These are phyloP conservation scores for Anastatica hierochuntica DNA, from an alignment of 345 rosid species.

Conservation along the genomic window DNA sequence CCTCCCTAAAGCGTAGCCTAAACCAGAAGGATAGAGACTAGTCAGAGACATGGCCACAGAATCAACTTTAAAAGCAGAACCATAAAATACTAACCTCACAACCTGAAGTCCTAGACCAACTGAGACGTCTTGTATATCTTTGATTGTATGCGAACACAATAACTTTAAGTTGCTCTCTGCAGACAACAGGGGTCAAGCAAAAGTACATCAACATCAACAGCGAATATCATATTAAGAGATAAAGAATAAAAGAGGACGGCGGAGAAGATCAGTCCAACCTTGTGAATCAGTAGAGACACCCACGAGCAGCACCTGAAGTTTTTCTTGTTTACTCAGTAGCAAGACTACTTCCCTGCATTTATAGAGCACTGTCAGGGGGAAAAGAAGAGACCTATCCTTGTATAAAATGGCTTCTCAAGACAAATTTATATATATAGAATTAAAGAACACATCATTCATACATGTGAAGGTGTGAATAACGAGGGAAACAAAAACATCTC, in stretches of 20 bases:
- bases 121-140: constrained; percentile 59
- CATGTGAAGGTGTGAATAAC: neutral
- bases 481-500: neutral
- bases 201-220: constrained; percentile 11
- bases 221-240: neutral
- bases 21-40: constrained; percentile 6
- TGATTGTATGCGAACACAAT: constrained; percentile 51
- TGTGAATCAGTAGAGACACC: constrained; percentile 50
- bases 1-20: constrained; percentile 48
- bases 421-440: neutral
- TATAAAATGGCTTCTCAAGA: constrained; percentile 8
- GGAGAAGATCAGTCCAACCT: constrained; percentile 41
- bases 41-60: constrained; percentile 1
- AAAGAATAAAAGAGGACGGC: constrained; percentile 11
- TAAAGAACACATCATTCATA: neutral
- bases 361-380: constrained; percentile 16
- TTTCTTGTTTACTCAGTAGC: constrained; percentile 50
- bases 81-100: constrained; percentile 55
- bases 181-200: constrained; percentile 27
- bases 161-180: constrained; percentile 58
- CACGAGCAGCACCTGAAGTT: constrained; percentile 59
- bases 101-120: constrained; percentile 83
- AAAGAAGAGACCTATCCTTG: neutral
- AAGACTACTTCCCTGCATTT: constrained; percentile 71
- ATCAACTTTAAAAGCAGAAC: constrained; percentile 7